Conservation (phyloP, 1,284 basidiomycete genomes). For the Leccinum griseonigrum region DNA sequence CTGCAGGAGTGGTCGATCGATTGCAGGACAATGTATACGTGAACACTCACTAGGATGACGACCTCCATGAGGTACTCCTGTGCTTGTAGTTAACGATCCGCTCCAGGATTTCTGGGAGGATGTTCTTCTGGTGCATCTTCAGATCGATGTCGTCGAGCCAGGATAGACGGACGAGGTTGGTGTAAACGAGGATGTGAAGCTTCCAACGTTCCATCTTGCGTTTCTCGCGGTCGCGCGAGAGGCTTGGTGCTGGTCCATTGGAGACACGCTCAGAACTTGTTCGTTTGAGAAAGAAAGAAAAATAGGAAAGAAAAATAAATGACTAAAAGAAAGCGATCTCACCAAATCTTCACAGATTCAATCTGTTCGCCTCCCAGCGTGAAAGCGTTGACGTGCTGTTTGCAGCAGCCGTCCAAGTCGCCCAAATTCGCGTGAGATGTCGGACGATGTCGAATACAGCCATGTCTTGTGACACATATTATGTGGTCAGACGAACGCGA, state of each 20-base stretch:
- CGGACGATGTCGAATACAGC: slow-evolving; percentile 89
- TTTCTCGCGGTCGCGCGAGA: slow-evolving; percentile 92
- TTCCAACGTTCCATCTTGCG: slow-evolving; percentile 93
- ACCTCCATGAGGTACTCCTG: slow-evolving; percentile 99
- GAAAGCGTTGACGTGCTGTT: slow-evolving; percentile 60
- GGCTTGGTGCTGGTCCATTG: slow-evolving; percentile 85
- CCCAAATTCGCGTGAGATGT: too few species aligned
- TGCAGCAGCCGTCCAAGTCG: too few species aligned
- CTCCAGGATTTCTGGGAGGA: slow-evolving; percentile 88
- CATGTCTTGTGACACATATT: slow-evolving; percentile 64
- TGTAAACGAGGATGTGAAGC: slow-evolving; percentile 91
- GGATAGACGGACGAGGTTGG: slow-evolving; percentile 90
- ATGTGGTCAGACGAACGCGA: slow-evolving; percentile 1
- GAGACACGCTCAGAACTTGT: slow-evolving; percentile 76
- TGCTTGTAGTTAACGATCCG: slow-evolving; percentile 97
- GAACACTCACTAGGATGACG: slow-evolving; percentile 77
- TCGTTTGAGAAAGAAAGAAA: slow-evolving; percentile 34
- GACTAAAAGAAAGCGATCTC: too few species aligned
- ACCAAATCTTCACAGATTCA: too few species aligned
- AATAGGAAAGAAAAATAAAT: too few species aligned
- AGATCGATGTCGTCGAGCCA: slow-evolving; percentile 94
- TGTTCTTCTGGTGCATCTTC: slow-evolving; percentile 80
- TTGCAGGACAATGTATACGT: neutral
- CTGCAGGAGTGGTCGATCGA: slow-evolving; percentile 24
- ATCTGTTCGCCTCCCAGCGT: slow-evolving; percentile 46